phyloP scores from a whole-genome alignment of 2,329 filamentous ascomycete species.

The Sclerotinia borealis region DNA sequence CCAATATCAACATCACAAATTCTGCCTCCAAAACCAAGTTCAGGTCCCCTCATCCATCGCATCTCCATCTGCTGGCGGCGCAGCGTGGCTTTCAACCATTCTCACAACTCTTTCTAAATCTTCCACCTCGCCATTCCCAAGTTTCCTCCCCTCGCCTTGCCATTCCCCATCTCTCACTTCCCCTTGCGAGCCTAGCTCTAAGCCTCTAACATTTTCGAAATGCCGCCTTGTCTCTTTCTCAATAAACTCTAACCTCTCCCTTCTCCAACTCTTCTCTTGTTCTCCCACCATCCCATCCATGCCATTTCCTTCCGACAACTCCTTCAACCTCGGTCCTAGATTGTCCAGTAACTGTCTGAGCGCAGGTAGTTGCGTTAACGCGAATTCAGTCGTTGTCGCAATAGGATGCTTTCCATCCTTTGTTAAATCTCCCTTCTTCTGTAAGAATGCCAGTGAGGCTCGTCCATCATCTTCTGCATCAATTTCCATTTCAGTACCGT shows the following conservation, averaged over 20 bases:
- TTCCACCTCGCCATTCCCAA: slow-evolving; percentile 50
- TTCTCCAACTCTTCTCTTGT: slow-evolving; percentile 52
- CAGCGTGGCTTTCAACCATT: slow-evolving; percentile 35
- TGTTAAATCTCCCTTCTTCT: slow-evolving; percentile 45
- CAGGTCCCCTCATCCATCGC: slow-evolving; percentile 22
- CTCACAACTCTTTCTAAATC: slow-evolving; percentile 47
- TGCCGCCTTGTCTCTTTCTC: slow-evolving; percentile 73
- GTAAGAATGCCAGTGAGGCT: slow-evolving; percentile 48
- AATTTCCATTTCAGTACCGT: background rate
- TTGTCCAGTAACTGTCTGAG: slow-evolving; percentile 64
- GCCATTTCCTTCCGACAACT: slow-evolving; percentile 36
- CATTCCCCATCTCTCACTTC: slow-evolving; percentile 60
- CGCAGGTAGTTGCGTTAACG: slow-evolving; percentile 75
- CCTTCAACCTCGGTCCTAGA: slow-evolving; percentile 58
- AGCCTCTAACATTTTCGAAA: slow-evolving; percentile 61
- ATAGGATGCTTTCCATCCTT: slow-evolving; percentile 52
- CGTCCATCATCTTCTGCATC: background rate
- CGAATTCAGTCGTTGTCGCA: slow-evolving; percentile 68
- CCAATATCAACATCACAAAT: slow-evolving; percentile 1
- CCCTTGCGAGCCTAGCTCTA: slow-evolving; percentile 57
- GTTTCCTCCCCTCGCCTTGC: slow-evolving; percentile 48
- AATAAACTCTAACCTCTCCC: slow-evolving; percentile 74
- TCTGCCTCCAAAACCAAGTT: background rate
- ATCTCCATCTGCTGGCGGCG: slow-evolving; percentile 16
- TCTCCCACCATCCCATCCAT: slow-evolving; percentile 34